A percentile compares a stretch with the other conserved stretches of the same genome.
These are phyloP conservation scores for Senecio squalidus DNA, from an alignment of 140 eudicot genomes.

Conservation along the genomic window DNA sequence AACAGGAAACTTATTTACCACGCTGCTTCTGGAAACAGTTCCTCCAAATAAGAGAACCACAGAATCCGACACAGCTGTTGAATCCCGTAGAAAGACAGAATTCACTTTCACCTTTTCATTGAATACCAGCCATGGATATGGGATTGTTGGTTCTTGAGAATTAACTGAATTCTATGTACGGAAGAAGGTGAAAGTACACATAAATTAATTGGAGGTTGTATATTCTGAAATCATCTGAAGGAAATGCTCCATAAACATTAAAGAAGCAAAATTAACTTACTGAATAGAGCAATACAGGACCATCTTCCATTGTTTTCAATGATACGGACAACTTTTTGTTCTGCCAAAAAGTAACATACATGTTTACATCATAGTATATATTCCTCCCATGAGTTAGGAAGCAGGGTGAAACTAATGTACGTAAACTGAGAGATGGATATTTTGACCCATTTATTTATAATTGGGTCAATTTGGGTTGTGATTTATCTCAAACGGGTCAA, in stretches of 20 bases:
- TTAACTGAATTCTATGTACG: slow-evolving; percentile 75
- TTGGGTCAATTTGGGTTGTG: too few species aligned
- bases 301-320: slow-evolving; percentile 98
- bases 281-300: slow-evolving; percentile 72
- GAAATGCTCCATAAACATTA: slow-evolving; percentile 2
- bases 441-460: too few species aligned
- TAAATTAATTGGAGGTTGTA: neutral
- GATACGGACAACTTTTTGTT: slow-evolving; percentile 77
- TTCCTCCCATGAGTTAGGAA: neutral
- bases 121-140: slow-evolving; percentile 93
- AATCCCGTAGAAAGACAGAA: slow-evolving; percentile 81
- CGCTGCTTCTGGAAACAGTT: slow-evolving; percentile 52
- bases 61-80: slow-evolving; percentile 95
- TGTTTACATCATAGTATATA: slow-evolving; percentile 1
- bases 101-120: slow-evolving; percentile 93
- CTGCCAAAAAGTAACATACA: slow-evolving; percentile 32
- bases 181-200: neutral
- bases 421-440: too few species aligned
- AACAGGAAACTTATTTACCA: slow-evolving; percentile 35
- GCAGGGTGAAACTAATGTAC: neutral
- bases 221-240: neutral
- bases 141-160: slow-evolving; percentile 68
- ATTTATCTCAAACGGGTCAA: too few species aligned
- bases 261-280: slow-evolving; percentile 41
- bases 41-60: slow-evolving; percentile 87